Conservation (phyloP, 2,329 filamentous ascomycete species). For the Huntiella decipiens region DNA sequence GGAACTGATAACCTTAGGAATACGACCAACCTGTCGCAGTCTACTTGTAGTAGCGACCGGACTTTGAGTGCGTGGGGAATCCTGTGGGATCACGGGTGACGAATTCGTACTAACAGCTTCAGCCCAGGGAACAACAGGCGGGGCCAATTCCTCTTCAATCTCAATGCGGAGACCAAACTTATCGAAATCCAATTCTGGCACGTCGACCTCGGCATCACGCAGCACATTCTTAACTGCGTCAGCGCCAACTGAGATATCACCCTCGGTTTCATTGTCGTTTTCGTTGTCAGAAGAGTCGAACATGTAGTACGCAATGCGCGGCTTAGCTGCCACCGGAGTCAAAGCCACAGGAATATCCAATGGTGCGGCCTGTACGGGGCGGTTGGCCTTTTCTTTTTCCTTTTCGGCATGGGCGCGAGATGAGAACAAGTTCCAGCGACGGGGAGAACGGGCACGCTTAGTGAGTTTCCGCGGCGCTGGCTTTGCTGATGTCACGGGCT, state of each 20-base stretch:
- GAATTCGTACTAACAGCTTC: background rate
- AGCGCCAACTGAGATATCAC: background rate
- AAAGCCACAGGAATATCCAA: constrained; percentile 16
- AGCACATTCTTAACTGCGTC: background rate
- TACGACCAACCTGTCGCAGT: constrained; percentile 65
- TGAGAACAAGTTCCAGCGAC: constrained; percentile 44
- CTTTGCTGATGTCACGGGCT: background rate
- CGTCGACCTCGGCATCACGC: background rate
- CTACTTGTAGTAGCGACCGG: constrained; percentile 27
- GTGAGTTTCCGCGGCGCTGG: constrained; percentile 31
- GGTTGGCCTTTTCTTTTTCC: constrained; percentile 2
- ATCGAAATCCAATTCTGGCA: background rate
- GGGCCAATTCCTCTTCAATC: background rate
- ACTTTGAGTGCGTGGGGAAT: background rate
- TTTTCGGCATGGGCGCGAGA: constrained; percentile 29
- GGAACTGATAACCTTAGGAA: constrained; percentile 62
- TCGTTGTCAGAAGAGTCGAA: background rate
- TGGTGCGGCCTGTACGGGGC: background rate
- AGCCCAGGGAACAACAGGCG: background rate
- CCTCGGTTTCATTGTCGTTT: background rate
- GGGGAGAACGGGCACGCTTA: constrained; percentile 35
- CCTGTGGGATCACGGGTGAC: constrained; percentile 2
- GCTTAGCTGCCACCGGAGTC: background rate
- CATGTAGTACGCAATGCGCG: background rate
- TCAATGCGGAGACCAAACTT: background rate